These are phyloP conservation scores for Yamadazyma taylorii DNA, from an alignment of 1,139 yeast genomes.

Conservation along the genomic window DNA sequence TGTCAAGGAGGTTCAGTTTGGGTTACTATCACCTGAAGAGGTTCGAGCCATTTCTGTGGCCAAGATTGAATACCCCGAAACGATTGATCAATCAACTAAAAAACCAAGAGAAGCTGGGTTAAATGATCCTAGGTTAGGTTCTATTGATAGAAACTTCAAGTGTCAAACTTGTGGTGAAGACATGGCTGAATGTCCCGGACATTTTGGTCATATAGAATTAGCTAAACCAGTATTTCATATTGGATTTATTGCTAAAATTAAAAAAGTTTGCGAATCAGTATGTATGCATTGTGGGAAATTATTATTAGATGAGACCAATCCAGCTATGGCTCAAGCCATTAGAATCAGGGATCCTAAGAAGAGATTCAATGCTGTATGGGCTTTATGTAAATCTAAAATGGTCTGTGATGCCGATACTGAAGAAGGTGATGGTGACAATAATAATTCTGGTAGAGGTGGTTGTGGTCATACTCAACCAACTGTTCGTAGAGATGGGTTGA, in stretches of 20 bases:
- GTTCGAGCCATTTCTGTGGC: slow-evolving; percentile 96
- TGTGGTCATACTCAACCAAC: slow-evolving; percentile 98
- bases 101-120: slow-evolving; percentile 96
- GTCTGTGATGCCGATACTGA: slow-evolving; percentile 89
- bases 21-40: slow-evolving; percentile 96
- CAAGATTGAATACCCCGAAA: slow-evolving; percentile 95
- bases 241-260: slow-evolving; percentile 90
- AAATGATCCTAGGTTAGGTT: slow-evolving; percentile 95
- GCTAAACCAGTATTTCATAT: slow-evolving; percentile 98
- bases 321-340: slow-evolving; percentile 85
- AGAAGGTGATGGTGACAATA: slow-evolving; percentile 41
- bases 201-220: slow-evolving; percentile 96
- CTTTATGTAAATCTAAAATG: slow-evolving; percentile 86
- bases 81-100: slow-evolving; percentile 96
- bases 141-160: slow-evolving; percentile 93
- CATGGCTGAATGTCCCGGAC: slow-evolving; percentile 99
- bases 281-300: slow-evolving; percentile 99
- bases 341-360: slow-evolving; percentile 92
- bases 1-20: slow-evolving; percentile 97
- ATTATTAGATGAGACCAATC: slow-evolving; percentile 82
- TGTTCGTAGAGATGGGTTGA: slow-evolving; percentile 92
- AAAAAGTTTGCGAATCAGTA: slow-evolving; percentile 92
- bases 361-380: slow-evolving; percentile 96
- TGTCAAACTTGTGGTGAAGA: slow-evolving; percentile 99
- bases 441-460: slow-evolving; percentile 77